Conservation (phyloP, 768 basidiomycete species). For the Gloeophyllum trabeum region DNA sequence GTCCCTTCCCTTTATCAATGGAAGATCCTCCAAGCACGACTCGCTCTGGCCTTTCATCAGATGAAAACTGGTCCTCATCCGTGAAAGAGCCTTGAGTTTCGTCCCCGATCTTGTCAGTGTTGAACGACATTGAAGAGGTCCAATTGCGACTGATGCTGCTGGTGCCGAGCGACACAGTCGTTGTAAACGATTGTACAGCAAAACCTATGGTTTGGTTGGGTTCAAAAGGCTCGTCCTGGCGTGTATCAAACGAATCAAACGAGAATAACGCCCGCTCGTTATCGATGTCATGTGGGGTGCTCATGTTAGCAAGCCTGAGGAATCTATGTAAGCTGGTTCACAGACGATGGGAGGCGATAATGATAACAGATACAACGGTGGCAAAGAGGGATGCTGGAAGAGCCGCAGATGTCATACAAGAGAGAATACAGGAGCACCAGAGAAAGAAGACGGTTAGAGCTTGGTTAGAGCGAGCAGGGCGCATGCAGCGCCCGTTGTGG, state of each 20-base stretch:
- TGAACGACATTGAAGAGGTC: too few species aligned
- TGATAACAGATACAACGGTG: conserved; percentile 10
- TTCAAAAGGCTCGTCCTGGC: conserved; percentile 3
- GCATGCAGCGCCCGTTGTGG: too few species aligned
- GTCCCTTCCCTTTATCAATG: not conserved
- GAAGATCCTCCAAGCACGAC: not conserved
- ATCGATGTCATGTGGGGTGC: conserved; percentile 33
- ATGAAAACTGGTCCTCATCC: not conserved
- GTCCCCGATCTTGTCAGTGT: too few species aligned
- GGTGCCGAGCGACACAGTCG: too few species aligned
- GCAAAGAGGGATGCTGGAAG: conserved; percentile 4
- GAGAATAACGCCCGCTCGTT: conserved; percentile 39
- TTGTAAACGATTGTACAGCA: too few species aligned
- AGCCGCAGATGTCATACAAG: too few species aligned
- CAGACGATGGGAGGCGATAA: conserved; percentile 8
- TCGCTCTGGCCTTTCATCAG: not conserved
- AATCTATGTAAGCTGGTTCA: conserved; percentile 10
- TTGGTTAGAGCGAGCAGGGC: too few species aligned
- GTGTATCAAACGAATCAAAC: conserved; percentile 37
- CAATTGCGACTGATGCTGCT: too few species aligned
- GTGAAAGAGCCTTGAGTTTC: conserved; percentile 3
- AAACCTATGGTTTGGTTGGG: too few species aligned
- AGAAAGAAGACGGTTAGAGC: too few species aligned
- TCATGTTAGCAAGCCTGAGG: conserved; percentile 22
- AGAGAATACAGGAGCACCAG: too few species aligned